These are phyloP conservation scores for Ramichloridium luteum DNA, from an alignment of 2,329 filamentous ascomycete species.

Conservation along the genomic window DNA sequence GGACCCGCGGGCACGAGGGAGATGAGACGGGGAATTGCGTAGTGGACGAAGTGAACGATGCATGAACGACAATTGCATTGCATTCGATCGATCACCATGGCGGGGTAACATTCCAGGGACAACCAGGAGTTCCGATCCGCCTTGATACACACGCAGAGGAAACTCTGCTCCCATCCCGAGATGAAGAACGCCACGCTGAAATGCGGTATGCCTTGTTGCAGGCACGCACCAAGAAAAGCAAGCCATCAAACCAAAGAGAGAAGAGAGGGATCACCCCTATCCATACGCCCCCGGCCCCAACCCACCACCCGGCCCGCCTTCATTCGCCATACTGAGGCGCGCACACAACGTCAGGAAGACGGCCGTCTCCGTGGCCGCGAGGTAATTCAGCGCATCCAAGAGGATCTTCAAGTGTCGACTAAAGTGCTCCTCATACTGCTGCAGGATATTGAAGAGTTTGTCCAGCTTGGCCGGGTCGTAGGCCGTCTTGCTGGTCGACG, in stretches of 20 bases:
- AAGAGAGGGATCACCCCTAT: slow-evolving; percentile 4
- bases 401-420: slow-evolving; percentile 83
- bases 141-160: background rate
- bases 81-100: too few relatives aligned
- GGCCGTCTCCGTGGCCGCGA: slow-evolving; percentile 92
- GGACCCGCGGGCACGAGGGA: too few relatives aligned
- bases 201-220: background rate
- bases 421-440: slow-evolving; percentile 89
- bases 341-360: slow-evolving; percentile 82
- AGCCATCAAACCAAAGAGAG: background rate
- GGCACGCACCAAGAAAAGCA: background rate
- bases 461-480: slow-evolving; percentile 48
- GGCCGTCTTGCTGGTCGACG: slow-evolving; percentile 18
- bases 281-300: slow-evolving; percentile 13
- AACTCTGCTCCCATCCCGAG: background rate
- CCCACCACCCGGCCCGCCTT: slow-evolving; percentile 38
- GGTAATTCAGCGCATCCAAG: slow-evolving; percentile 90
- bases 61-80: too few relatives aligned
- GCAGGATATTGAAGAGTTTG: slow-evolving; percentile 75
- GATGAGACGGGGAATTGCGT: too few relatives aligned
- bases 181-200: slow-evolving; percentile 9
- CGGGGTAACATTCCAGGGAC: too few relatives aligned
- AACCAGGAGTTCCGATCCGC: slow-evolving; percentile 5
- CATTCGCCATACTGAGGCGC: slow-evolving; percentile 66
- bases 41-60: too few relatives aligned